A percentile compares a stretch with the other conserved stretches of the same genome.
phyloP scores from a whole-genome alignment of 495 filamentous ascomycete species.

The Pseudoneurospora amorphoporcata region DNA sequence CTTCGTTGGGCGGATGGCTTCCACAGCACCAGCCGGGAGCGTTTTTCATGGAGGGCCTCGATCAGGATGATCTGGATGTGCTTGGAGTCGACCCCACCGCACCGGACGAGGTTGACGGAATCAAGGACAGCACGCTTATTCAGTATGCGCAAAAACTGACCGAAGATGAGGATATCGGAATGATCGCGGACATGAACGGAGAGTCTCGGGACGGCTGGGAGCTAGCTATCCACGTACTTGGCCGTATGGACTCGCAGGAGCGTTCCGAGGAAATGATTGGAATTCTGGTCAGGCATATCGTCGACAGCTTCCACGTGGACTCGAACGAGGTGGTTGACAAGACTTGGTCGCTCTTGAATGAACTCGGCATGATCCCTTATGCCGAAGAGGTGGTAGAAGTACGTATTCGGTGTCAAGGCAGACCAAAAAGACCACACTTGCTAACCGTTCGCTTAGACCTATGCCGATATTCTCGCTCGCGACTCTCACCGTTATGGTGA shows the following conservation, averaged over 20 bases:
- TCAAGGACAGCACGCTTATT: conserved; percentile 63
- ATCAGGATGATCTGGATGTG: conserved; percentile 46
- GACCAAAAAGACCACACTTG: conserved; percentile 5
- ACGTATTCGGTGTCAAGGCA: conserved; percentile 21
- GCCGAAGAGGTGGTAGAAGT: conserved; percentile 70
- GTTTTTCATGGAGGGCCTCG: conserved; percentile 29
- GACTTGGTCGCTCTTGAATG: conserved; percentile 58
- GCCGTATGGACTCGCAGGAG: conserved; percentile 56
- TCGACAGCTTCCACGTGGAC: conserved; percentile 52
- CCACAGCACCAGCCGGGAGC: conserved; percentile 33
- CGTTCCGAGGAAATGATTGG: conserved; percentile 56
- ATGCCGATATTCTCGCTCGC: conserved; percentile 58
- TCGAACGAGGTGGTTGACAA: conserved; percentile 61
- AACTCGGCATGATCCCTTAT: conserved; percentile 57
- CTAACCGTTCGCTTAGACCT: conserved; percentile 47
- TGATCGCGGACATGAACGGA: conserved; percentile 20
- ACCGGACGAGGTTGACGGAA: conserved; percentile 38
- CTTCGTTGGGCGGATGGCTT: conserved; percentile 66
- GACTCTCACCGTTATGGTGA: conserved; percentile 65
- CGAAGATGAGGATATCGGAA: conserved; percentile 29
- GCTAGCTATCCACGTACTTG: conserved; percentile 64
- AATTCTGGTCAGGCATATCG: conserved; percentile 42
- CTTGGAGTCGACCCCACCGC: conserved; percentile 36
- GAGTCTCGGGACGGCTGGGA: conserved; percentile 67
- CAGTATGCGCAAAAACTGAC: conserved; percentile 56